Base-by-base conservation (phyloP, 129 eudicot genomes). In the Kitagawia praeruptora region DNA sequence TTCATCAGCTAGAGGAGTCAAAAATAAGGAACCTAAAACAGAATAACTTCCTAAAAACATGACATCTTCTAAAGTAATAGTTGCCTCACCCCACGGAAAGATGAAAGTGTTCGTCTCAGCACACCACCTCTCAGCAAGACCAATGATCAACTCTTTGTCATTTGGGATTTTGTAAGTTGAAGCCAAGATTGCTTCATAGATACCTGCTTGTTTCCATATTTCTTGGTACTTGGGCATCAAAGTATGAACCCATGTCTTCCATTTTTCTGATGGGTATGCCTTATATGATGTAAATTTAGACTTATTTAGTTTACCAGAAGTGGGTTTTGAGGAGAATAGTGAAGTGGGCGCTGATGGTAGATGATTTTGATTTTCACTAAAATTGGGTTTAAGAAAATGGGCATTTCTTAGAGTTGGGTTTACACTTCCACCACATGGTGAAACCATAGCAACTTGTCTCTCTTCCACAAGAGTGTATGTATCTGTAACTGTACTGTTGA, bases 201-300 rank as follows among this genome's bases (percentile, higher is more conserved):
- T n/a, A 8, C 76, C 76, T 21, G 51, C n/a, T 73, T 73, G 44
- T 18, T 73, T 73, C 76, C 53, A 73, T 23, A 44, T 19, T 21
- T 27, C 44, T 21, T 73, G 12, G 27, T 40, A 44, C 3, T 39
- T 16, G 13, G 49, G 45, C 23, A 41, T 45, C 18, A 73, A 39
- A 37, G 2, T 67, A 27, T 67, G 2, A 0, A 67, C 84, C 86
- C 86, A 82, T 15, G 19, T 49, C 1, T 61, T 6, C 89, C 89
- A 82, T 76, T 63, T 69, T 27, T 21, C 49, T 54, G 23, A 16
- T 16, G 56, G 56, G 56, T 15, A 19, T 53, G 0, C 9, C 61
- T 53, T 53, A 19, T 4, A 49, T 49, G 61, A 53, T 16, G 19
- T 1, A 6, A 53, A 19, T 2, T 4, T 4, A 18, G 5, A 53